Conservation (phyloP, 2,329 filamentous ascomycete species). For the Cercospora citrullina region DNA sequence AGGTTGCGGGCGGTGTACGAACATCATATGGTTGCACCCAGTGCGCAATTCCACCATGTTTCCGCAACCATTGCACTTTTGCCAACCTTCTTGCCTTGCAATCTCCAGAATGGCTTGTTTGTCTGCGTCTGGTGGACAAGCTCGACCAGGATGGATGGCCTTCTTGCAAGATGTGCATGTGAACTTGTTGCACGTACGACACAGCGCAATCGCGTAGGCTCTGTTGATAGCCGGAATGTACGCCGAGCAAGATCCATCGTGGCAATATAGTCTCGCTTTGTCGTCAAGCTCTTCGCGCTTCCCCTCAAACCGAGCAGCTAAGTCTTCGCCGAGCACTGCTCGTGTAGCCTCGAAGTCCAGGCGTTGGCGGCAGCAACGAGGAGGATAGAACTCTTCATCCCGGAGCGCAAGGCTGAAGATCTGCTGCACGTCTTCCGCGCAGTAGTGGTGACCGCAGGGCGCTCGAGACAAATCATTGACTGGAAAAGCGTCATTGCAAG, state of each 20-base stretch:
- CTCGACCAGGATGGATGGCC: too few species aligned
- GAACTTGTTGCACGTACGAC: too few species aligned
- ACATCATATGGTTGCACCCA: constrained; percentile 25
- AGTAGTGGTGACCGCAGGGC: constrained; percentile 15
- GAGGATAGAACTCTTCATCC: constrained; percentile 18
- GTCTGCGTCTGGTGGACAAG: too few species aligned
- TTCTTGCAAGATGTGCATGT: too few species aligned
- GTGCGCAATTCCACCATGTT: constrained; percentile 9
- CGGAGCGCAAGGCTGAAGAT: constrained; percentile 11
- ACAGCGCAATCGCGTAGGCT: too few species aligned
- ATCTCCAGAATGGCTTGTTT: too few species aligned
- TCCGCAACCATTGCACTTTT: constrained; percentile 11
- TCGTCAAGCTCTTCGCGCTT: constrained; percentile 22
- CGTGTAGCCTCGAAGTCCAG: background rate
- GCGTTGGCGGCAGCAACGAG: constrained; percentile 15
- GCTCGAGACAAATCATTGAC: background rate
- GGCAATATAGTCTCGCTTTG: constrained; percentile 19
- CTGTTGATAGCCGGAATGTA: constrained; percentile 9
- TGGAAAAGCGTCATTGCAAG: background rate
- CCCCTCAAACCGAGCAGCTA: background rate
- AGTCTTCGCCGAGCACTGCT: background rate
- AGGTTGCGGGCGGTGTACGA: background rate
- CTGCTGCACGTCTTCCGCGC: constrained; percentile 2
- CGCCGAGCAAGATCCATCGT: constrained; percentile 11
- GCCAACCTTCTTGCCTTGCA: constrained; percentile 9